These are phyloP conservation scores for Penicillium angulare DNA, from an alignment of 495 filamentous ascomycete genomes.

Conservation along the genomic window DNA sequence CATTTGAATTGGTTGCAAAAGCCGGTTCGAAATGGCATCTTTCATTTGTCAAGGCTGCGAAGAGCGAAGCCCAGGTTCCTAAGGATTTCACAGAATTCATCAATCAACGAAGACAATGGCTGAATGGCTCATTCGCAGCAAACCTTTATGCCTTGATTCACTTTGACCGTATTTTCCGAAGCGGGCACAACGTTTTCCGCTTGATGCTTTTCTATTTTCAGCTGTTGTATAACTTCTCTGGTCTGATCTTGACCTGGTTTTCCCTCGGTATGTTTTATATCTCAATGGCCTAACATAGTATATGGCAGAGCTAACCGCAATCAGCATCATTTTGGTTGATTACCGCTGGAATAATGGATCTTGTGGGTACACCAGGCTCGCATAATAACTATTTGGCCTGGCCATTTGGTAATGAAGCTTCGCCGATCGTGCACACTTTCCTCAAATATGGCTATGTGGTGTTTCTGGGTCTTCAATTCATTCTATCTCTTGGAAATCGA, in stretches of 20 bases:
- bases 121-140: slow-evolving; percentile 92
- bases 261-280: slow-evolving; percentile 60
- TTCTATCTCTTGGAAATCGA: slow-evolving; percentile 85
- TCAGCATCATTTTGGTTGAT: slow-evolving; percentile 80
- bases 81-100: slow-evolving; percentile 86
- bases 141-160: slow-evolving; percentile 91
- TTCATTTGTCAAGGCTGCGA: slow-evolving; percentile 95
- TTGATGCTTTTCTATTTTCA: slow-evolving; percentile 94
- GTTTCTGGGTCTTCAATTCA: slow-evolving; percentile 85
- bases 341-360: slow-evolving; percentile 90
- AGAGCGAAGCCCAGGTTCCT: slow-evolving; percentile 96
- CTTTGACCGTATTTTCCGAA: slow-evolving; percentile 90
- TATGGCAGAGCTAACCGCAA: neutral
- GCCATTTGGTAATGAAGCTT: slow-evolving; percentile 74
- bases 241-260: slow-evolving; percentile 85
- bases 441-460: slow-evolving; percentile 83
- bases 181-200: slow-evolving; percentile 82
- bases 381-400: slow-evolving; percentile 37
- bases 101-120: slow-evolving; percentile 83
- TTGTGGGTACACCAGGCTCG: slow-evolving; percentile 65
- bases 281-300: slow-evolving; percentile 37
- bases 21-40: slow-evolving; percentile 97
- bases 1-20: slow-evolving; percentile 97
- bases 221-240: slow-evolving; percentile 83
- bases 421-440: slow-evolving; percentile 79